Conservation (phyloP, 176 grass and related monocot genomes). For the Leersia perrieri region DNA sequence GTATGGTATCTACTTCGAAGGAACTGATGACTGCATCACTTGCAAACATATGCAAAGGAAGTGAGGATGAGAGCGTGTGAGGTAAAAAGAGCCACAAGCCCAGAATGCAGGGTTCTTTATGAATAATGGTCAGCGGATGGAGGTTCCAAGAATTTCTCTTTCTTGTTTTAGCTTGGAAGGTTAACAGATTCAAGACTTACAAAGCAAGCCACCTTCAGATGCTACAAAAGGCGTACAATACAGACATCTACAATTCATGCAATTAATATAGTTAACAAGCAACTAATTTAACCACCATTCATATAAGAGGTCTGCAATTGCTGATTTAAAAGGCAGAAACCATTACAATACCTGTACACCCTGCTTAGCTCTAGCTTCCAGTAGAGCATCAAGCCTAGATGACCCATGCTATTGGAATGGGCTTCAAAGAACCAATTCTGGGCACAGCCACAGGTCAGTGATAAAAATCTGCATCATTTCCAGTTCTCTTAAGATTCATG, state of each 20-base stretch:
- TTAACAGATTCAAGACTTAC: not conserved
- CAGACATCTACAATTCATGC: conserved; percentile 7
- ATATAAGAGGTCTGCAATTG: not conserved
- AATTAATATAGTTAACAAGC: not conserved
- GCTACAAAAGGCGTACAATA: not conserved
- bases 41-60: conserved; percentile 1
- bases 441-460: conserved; percentile 93
- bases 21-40: not conserved
- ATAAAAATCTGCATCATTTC: conserved; percentile 80
- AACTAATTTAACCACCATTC: no score
- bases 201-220: conserved; percentile 18
- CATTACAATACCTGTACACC: conserved; percentile 77
- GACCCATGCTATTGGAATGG: conserved; percentile 73
- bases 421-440: conserved; percentile 84
- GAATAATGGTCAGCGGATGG: not conserved
- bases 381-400: conserved; percentile 76
- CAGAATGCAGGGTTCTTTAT: not conserved
- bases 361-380: conserved; percentile 89
- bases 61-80: not conserved
- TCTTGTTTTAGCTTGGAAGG: conserved; percentile 4
- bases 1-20: not conserved
- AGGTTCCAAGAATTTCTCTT: not conserved
- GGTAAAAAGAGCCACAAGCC: not conserved
- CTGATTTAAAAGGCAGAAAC: not conserved
- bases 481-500: conserved; percentile 21